Conservation (phyloP, 768 basidiomycete genomes). For the Kwoniella bestiolae region DNA sequence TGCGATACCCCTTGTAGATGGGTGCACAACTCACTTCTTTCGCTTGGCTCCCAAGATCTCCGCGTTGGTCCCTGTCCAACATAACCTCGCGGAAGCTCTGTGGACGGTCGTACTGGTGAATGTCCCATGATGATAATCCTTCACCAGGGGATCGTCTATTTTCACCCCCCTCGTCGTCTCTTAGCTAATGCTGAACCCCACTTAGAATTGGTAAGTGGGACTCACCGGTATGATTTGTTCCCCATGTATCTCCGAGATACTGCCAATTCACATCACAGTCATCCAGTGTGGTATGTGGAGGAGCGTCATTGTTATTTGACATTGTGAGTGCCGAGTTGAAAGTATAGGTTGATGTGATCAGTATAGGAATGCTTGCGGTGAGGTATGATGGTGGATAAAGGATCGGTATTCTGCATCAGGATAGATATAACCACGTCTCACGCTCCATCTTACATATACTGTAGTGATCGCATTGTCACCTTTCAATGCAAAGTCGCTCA, state of each 20-base stretch:
- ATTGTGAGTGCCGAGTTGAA: background rate
- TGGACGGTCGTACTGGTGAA: slow-evolving; percentile 20
- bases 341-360: background rate
- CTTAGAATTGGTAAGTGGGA: too few relatives aligned
- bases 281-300: slow-evolving; percentile 13
- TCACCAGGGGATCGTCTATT: slow-evolving; percentile 8
- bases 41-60: slow-evolving; percentile 20
- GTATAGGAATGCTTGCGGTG: too few relatives aligned
- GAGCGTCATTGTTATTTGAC: slow-evolving; percentile 2
- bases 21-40: slow-evolving; percentile 24
- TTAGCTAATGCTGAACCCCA: background rate
- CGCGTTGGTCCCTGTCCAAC: slow-evolving; percentile 23
- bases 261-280: slow-evolving; percentile 7
- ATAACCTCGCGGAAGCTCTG: slow-evolving; percentile 16
- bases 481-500: background rate
- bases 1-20: too few relatives aligned
- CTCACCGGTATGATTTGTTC: slow-evolving; percentile 26
- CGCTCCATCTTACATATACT: too few relatives aligned
- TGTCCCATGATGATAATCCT: slow-evolving; percentile 14
- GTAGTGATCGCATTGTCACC: too few relatives aligned
- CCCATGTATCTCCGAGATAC: slow-evolving; percentile 20
- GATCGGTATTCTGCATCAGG: too few relatives aligned
- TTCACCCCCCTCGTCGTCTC: background rate
- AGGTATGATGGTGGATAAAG: too few relatives aligned
- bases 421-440: too few relatives aligned